Evolutionary conservation across 345 rosid genomes (phyloP).

Genomic region (Hibiscus trionum): DNA sequence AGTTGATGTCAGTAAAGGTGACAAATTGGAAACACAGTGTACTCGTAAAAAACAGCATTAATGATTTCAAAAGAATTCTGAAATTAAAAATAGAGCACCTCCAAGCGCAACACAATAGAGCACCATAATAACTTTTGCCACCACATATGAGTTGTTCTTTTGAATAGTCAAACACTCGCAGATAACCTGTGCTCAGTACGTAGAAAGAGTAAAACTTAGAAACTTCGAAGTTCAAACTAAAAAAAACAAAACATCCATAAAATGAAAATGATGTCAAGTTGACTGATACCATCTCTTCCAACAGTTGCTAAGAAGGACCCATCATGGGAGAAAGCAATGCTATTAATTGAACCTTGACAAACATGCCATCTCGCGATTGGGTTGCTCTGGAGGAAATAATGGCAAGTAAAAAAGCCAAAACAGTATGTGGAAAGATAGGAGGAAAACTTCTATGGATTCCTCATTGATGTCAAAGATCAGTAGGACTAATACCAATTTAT

Average conservation of each 20-base stretch:
- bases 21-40: background rate
- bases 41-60: background rate
- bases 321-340: constrained; percentile 78
- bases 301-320: constrained; percentile 85
- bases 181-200: constrained; percentile 51
- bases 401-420: constrained; percentile 17
- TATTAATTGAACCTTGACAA: constrained; percentile 87
- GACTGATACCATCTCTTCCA: constrained; percentile 90
- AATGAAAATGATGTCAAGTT: background rate
- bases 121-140: constrained; percentile 78
- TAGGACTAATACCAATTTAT: background rate
- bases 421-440: background rate
- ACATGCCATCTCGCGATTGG: constrained; percentile 98
- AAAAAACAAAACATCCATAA: background rate
- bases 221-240: constrained; percentile 1
- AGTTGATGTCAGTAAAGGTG: constrained; percentile 8
- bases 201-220: constrained; percentile 3
- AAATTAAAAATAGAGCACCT: constrained; percentile 30
- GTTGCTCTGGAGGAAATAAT: constrained; percentile 62
- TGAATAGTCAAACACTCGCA: constrained; percentile 84
- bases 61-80: background rate
- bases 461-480: background rate
- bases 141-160: constrained; percentile 53
- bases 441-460: constrained; percentile 7
- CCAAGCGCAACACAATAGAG: constrained; percentile 73